Conservation (phyloP, 108 stramenopile genomes). For the Nitzschia sp. region DNA sequence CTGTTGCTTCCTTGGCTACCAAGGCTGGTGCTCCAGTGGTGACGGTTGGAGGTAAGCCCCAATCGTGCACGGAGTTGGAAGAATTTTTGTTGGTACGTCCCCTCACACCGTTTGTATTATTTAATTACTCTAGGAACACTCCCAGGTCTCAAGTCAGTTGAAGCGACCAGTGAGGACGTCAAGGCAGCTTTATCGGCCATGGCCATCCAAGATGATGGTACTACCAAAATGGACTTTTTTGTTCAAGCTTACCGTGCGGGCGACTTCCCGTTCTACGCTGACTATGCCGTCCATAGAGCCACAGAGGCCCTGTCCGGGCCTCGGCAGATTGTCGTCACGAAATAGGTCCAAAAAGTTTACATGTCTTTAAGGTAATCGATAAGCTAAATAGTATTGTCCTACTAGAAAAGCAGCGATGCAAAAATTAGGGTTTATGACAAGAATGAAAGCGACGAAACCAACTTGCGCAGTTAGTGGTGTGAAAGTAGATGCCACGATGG, state of each 20-base stretch:
- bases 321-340: conserved; percentile 81
- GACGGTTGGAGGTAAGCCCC: conserved; percentile 61
- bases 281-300: conserved; percentile 80
- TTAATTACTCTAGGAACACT: conserved; percentile 43
- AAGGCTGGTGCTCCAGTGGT: conserved; percentile 70
- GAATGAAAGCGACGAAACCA: no score
- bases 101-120: not conserved
- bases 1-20: conserved; percentile 57
- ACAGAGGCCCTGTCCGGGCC: conserved; percentile 74
- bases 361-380: no score
- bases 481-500: no score
- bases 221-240: conserved; percentile 74
- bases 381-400: no score
- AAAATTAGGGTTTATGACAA: no score
- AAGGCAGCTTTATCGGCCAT: conserved; percentile 68
- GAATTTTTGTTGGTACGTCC: no score
- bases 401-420: no score
- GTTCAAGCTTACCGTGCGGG: conserved; percentile 84
- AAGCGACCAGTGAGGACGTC: conserved; percentile 70
- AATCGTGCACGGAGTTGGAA: not conserved
- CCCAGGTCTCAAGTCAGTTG: conserved; percentile 61
- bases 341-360: conserved; percentile 34
- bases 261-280: conserved; percentile 83
- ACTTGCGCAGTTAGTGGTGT: no score
- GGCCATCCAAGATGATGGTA: conserved; percentile 73